Evolutionary conservation across 1,284 basidiomycete genomes (phyloP).

Genomic region (Leccinum pachyderme): DNA sequence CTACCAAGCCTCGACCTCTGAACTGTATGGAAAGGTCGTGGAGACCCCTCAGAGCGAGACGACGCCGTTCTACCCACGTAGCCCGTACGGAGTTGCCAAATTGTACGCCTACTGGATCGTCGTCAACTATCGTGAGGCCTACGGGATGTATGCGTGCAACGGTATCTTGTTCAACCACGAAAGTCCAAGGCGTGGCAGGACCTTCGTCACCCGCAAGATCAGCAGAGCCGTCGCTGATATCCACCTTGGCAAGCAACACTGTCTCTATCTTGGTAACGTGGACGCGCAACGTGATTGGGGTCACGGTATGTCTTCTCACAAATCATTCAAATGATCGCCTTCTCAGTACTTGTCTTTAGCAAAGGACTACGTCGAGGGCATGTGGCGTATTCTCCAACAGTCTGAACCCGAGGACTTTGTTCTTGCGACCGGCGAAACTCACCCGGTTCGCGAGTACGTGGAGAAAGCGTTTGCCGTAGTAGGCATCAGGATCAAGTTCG

Average conservation of each 20-base stretch:
- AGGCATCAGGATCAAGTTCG: conserved; percentile 63
- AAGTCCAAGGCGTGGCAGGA: conserved; percentile 85
- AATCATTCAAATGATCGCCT: not conserved
- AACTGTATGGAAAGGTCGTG: conserved; percentile 90
- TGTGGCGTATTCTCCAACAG: conserved; percentile 95
- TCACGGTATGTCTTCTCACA: conserved; percentile 58
- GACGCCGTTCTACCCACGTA: conserved; percentile 92
- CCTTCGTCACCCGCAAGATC: conserved; percentile 94
- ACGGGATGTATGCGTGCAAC: conserved; percentile 90
- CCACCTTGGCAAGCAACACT: conserved; percentile 77
- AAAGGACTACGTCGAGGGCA: conserved; percentile 87
- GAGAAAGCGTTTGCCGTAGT: conserved; percentile 77
- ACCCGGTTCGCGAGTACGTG: conserved; percentile 86
- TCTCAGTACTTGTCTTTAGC: conserved; percentile 43
- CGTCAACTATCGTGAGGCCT: conserved; percentile 90
- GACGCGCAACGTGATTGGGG: conserved; percentile 94
- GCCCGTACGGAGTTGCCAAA: conserved; percentile 90
- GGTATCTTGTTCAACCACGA: conserved; percentile 95
- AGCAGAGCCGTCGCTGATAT: conserved; percentile 88
- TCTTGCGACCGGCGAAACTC: conserved; percentile 90
- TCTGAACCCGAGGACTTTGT: conserved; percentile 81
- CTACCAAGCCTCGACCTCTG: conserved; percentile 93
- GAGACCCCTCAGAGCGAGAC: conserved; percentile 90
- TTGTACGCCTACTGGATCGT: conserved; percentile 88
- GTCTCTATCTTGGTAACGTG: conserved; percentile 87